A percentile compares a stretch with the other conserved stretches of the same genome.
phyloP scores from a whole-genome alignment of 805 yeast genomes.

The Tetrapisispora nanseiensis region DNA sequence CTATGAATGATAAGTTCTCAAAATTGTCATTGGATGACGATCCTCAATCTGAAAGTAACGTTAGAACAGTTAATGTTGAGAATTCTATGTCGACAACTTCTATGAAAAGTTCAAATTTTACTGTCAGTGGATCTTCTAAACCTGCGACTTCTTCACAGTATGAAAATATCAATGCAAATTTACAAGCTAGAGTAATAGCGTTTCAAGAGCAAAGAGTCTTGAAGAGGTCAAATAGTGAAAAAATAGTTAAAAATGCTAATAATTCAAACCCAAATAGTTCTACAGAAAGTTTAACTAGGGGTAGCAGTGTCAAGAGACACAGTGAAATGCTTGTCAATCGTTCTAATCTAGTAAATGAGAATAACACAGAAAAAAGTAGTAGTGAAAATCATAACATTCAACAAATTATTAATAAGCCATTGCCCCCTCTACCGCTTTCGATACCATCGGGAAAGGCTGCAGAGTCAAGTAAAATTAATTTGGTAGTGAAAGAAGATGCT shows the following conservation, averaged over 20 bases:
- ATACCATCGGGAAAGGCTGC: neutral
- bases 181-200: slow-evolving; percentile 80
- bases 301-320: neutral
- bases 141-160: slow-evolving; percentile 25
- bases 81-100: neutral
- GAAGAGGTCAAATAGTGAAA: slow-evolving; percentile 28
- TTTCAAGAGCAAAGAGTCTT: slow-evolving; percentile 73
- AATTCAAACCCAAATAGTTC: neutral
- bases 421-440: slow-evolving; percentile 29
- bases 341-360: neutral
- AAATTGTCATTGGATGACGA: neutral
- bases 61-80: neutral
- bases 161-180: slow-evolving; percentile 50
- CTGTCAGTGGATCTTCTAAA: slow-evolving; percentile 9
- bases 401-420: slow-evolving; percentile 31
- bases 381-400: slow-evolving; percentile 12
- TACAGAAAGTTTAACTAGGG: neutral
- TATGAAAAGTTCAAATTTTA: neutral
- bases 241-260: neutral
- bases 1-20: neutral
- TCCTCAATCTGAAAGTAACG: neutral
- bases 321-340: slow-evolving; percentile 1
- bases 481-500: neutral
- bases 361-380: neutral
- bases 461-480: neutral